Evolutionary conservation across 139 green algal genomes (phyloP), one percentile per base, ranked within the genome.

Genomic region (Chlorella sorokiniana): DNA sequence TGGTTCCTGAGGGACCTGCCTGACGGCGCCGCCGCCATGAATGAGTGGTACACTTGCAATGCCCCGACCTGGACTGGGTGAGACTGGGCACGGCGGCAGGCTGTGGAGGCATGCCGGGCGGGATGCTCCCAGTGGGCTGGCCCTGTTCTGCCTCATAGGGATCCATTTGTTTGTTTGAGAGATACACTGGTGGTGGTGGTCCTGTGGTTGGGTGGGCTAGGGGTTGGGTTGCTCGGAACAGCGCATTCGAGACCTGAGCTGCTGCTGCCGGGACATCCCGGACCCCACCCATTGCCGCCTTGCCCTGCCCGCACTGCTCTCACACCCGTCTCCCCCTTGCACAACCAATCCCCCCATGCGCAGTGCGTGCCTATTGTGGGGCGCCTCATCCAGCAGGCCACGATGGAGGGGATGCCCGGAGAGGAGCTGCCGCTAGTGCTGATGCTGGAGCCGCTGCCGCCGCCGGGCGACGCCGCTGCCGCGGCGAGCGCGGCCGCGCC

Each of bases 1-100:
- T 95, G 91, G 91, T 95, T 94, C 81, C 25, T 73, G 40, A n/a
- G 78, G 1, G 85, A 87, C 62, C 79, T 93, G 54, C 90, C 90
- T 14, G 44, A 45, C 1, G 88, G 89, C 22, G 73, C 84, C 27
- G 41, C 77, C 4, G 41, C 59, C 14, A 86, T 89, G 81, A 89
- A 86, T 44, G 42, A 78, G 31, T 69, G 20, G 25, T 86, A 69
- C 62, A 23, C 40, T 31, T 16, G 23, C 29, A 40, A 31, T 31
- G 31, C n/a, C 62, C 62, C n/a, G 33, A 69, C 62, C 31, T 69
- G 31, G 62, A 69, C 62, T 33, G 10, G 62, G 62, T 69, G 3
- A 7, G 62, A 4, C 1, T 4, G 1, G n/a, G 52, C 6, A 25
- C 27, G 8, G 6, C 10, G 8, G 7, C 11, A 25, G 52, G 20